These are phyloP conservation scores for Cicer arietinum DNA, from an alignment of 306 rosid genomes.

Conservation along the genomic window DNA sequence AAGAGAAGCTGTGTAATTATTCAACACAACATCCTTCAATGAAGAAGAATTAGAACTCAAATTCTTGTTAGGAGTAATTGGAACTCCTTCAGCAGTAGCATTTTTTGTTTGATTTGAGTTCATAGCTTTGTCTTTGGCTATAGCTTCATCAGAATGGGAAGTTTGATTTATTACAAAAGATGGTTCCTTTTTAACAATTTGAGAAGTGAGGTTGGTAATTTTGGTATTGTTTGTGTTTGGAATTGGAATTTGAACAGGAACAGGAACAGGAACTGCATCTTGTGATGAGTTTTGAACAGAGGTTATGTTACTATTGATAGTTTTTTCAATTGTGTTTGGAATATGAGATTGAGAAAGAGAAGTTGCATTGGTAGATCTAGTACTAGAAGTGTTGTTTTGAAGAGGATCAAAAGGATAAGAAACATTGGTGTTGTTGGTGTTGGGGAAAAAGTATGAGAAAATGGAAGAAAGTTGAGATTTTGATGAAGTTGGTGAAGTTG, in stretches of 20 bases:
- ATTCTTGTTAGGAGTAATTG: slow-evolving; percentile 37
- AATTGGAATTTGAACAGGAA: neutral
- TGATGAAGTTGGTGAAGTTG: slow-evolving; percentile 12
- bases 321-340: neutral
- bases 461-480: slow-evolving; percentile 62
- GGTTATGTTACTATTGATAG: slow-evolving; percentile 26
- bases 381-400: slow-evolving; percentile 36
- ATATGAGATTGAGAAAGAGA: slow-evolving; percentile 44
- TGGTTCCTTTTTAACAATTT: slow-evolving; percentile 20
- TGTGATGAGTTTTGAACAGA: slow-evolving; percentile 42
- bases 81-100: slow-evolving; percentile 2
- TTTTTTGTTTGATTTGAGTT: slow-evolving; percentile 50
- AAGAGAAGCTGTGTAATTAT: slow-evolving; percentile 56
- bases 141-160: slow-evolving; percentile 14
- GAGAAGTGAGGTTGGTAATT: slow-evolving; percentile 20
- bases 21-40: slow-evolving; percentile 29
- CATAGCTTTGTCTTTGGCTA: neutral
- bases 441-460: slow-evolving; percentile 61
- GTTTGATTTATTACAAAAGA: slow-evolving; percentile 39
- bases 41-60: slow-evolving; percentile 35
- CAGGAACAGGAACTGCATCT: slow-evolving; percentile 3
- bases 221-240: slow-evolving; percentile 38
- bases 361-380: slow-evolving; percentile 68
- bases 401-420: slow-evolving; percentile 8
- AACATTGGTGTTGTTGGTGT: slow-evolving; percentile 46